A percentile compares a stretch with the other conserved stretches of the same genome.
These are phyloP conservation scores for Metschnikowia peoriensis DNA, from an alignment of 805 yeast species.

Conservation along the genomic window DNA sequence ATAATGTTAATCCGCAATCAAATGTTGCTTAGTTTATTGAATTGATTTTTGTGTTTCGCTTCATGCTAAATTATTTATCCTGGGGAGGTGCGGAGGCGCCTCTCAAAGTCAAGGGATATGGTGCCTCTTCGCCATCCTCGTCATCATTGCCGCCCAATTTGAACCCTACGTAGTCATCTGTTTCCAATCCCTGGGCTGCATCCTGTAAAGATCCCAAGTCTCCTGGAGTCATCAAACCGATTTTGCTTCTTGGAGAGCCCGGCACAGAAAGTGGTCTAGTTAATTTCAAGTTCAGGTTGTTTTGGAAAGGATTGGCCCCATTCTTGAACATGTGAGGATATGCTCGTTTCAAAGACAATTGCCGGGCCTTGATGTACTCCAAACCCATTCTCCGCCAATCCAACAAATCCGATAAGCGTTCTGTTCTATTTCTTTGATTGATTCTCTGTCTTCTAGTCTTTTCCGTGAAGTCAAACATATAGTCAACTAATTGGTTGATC, in stretches of 20 bases:
- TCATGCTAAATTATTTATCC: constrained; percentile 14
- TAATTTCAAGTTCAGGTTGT: constrained; percentile 58
- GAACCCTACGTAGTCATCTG: constrained; percentile 75
- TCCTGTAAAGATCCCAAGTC: constrained; percentile 96
- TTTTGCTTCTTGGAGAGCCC: constrained; percentile 82
- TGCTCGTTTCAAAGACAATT: constrained; percentile 86
- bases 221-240: constrained; percentile 92
- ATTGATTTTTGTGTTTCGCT: neutral
- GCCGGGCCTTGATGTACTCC: constrained; percentile 93
- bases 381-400: constrained; percentile 99
- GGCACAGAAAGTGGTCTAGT: constrained; percentile 95
- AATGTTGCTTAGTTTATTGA: no score
- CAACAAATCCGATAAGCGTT: constrained; percentile 83
- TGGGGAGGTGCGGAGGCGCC: constrained; percentile 47
- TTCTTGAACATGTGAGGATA: constrained; percentile 79
- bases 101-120: constrained; percentile 49
- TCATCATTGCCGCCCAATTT: constrained; percentile 46
- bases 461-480: constrained; percentile 83
- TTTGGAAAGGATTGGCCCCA: constrained; percentile 47
- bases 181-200: constrained; percentile 63
- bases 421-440: constrained; percentile 96
- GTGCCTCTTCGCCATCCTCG: constrained; percentile 34
- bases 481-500: constrained; percentile 82
- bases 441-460: constrained; percentile 96
- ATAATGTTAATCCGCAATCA: no score